These are phyloP conservation scores for Exserohilum turcica DNA, from an alignment of 2,329 filamentous ascomycete species.

Conservation along the genomic window DNA sequence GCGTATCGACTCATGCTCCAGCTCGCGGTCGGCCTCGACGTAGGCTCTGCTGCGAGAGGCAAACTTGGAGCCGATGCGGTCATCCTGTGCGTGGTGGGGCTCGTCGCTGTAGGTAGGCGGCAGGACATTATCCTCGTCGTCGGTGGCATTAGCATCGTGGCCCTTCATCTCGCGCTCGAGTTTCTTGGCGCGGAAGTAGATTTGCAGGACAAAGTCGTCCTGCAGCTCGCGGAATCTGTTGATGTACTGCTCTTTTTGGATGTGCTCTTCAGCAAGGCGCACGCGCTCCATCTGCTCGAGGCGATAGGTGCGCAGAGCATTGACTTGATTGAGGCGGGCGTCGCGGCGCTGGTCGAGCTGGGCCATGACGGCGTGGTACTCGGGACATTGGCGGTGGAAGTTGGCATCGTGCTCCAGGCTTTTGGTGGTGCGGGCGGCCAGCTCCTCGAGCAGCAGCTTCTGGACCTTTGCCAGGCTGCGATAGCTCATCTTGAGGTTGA, in stretches of 20 bases:
- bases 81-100: constrained; percentile 27
- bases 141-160: constrained; percentile 46
- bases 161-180: constrained; percentile 44
- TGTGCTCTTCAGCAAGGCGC: constrained; percentile 41
- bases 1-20: constrained; percentile 37
- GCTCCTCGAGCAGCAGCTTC: constrained; percentile 68
- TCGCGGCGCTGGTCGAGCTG: constrained; percentile 58
- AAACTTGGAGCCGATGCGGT: constrained; percentile 42
- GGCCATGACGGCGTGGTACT: constrained; percentile 58
- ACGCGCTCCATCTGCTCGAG: constrained; percentile 46
- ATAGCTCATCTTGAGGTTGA: constrained; percentile 69
- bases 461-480: constrained; percentile 66
- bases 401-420: constrained; percentile 61
- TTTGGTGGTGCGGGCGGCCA: constrained; percentile 65
- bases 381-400: constrained; percentile 59
- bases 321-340: constrained; percentile 45
- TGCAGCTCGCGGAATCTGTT: constrained; percentile 42
- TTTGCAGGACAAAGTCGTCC: constrained; percentile 44
- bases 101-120: constrained; percentile 40
- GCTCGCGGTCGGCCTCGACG: constrained; percentile 47
- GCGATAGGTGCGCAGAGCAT: constrained; percentile 46
- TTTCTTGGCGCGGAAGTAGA: constrained; percentile 47
- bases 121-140: constrained; percentile 49
- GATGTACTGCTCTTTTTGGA: constrained; percentile 44
- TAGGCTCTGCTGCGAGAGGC: constrained; percentile 51